phyloP scores from a whole-genome alignment of 2,329 filamentous ascomycete genomes.

The Beauveria sp. region DNA sequence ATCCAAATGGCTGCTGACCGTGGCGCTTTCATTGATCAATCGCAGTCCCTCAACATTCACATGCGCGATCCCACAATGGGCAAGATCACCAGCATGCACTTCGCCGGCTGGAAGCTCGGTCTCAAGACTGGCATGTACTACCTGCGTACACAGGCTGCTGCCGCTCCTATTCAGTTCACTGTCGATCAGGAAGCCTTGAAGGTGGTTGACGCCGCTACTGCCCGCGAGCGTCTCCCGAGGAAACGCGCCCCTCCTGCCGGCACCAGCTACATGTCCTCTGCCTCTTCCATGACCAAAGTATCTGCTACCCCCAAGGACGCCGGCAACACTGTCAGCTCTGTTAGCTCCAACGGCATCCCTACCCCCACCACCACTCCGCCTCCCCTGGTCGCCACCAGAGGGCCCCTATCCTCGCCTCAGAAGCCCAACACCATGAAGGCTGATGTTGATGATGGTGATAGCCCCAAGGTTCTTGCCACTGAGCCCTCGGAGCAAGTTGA shows the following conservation, averaged over 20 bases:
- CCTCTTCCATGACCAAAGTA: conserved; percentile 59
- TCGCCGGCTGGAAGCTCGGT: conserved; percentile 96
- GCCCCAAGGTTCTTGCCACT: conserved; percentile 67
- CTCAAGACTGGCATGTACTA: conserved; percentile 99
- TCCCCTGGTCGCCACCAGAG: conserved; percentile 32
- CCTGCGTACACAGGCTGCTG: conserved; percentile 92
- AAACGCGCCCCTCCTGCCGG: conserved; percentile 59
- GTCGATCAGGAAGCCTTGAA: conserved; percentile 94
- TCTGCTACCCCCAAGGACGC: conserved; percentile 42
- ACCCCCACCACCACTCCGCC: conserved; percentile 63
- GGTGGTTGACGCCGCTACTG: conserved; percentile 73
- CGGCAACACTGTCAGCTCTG: conserved; percentile 28
- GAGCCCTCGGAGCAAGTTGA: conserved; percentile 58
- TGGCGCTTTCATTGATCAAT: conserved; percentile 98
- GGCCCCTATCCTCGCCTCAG: conserved; percentile 48
- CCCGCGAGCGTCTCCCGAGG: conserved; percentile 56
- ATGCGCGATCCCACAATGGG: conserved; percentile 99
- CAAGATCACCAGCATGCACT: conserved; percentile 99
- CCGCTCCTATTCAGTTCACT: conserved; percentile 96
- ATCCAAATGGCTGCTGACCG: conserved; percentile 98
- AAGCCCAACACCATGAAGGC: conserved; percentile 66
- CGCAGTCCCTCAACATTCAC: conserved; percentile 98
- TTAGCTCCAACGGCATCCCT: conserved; percentile 53
- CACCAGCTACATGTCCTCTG: conserved; percentile 46
- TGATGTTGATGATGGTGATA: conserved; percentile 68